Evolutionary conservation across 768 basidiomycete species (phyloP), one percentile per base, ranked within the genome.

Genomic region (Russula foetens): DNA sequence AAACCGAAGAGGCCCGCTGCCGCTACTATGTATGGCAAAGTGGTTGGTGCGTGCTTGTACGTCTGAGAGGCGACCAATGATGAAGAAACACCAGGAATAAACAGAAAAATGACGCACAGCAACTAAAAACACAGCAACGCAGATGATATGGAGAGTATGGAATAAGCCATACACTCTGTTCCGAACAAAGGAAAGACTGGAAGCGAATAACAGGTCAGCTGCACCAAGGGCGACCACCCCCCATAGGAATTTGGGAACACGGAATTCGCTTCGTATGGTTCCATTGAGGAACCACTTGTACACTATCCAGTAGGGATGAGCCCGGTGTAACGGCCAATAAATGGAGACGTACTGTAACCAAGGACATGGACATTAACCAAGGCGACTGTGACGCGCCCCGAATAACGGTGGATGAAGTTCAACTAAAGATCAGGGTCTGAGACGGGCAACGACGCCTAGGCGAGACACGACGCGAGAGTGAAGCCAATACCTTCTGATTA

Each of bases 391-490:
- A 79, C 59, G 5, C 72, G 60, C 15, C 84, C 83, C 1, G 74
- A 70, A 68, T 77, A 79, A n/a, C 82, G 80, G 67, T 84, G 83
- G 26, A 84, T 68, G 67, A 73, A 81, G 68, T 82, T 82, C 58
- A 81, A 67, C 76, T 82, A 63, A 35, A n/a, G 48, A 62, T 60
- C 48, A 65, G 60, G 17, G 28, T 29, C n/a, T 39, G n/a, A 44
- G 19, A 15, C n/a, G 51, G 26, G 47, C 49, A 17, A 9, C 8
- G 31, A 6, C 1, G 29, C 9, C 26, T 24, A 26, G n/a, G 7
- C 5, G 28, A 24, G 19, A 29, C 8, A 50, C 43, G 41, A 3
- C 3, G 21, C n/a, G 24, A 11, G 59, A 12, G 23, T 5, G 4
- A 15, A 48, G 19, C 4, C 73, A 63, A 62, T 46, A 79, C 80